phyloP scores from a whole-genome alignment of 345 rosid species.

The Passiflora organensis region DNA sequence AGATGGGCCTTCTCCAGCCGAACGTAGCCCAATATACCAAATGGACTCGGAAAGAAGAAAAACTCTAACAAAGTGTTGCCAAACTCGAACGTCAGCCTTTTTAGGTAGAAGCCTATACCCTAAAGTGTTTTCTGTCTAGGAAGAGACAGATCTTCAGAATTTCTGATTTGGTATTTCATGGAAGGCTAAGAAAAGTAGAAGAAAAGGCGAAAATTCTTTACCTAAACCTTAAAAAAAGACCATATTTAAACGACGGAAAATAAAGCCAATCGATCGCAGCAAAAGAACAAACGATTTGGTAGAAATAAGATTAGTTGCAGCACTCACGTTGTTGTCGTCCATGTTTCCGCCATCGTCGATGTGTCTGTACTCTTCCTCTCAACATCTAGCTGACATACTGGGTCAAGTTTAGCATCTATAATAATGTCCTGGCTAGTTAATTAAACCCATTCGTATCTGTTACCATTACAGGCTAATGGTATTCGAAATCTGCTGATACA shows the following conservation, averaged over 20 bases:
- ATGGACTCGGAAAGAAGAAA: no score
- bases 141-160: no score
- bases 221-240: not conserved
- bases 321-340: slow-evolving; percentile 33
- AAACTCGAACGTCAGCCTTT: no score
- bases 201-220: not conserved
- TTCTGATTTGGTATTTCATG: no score
- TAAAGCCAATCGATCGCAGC: not conserved
- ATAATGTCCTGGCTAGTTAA: not conserved
- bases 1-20: no score
- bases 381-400: not conserved
- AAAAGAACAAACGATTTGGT: slow-evolving; percentile 27
- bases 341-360: slow-evolving; percentile 2
- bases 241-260: not conserved
- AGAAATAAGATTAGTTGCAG: slow-evolving; percentile 5
- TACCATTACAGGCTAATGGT: not conserved
- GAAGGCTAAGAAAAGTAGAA: not conserved
- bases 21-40: no score
- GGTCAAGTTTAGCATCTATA: not conserved
- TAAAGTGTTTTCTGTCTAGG: no score
- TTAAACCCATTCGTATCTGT: not conserved
- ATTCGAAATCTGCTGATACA: not conserved
- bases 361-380: not conserved
- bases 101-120: no score
- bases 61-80: no score